Evolutionary conservation across 345 rosid species (phyloP).

Genomic region (Arabidopsis suecica): DNA sequence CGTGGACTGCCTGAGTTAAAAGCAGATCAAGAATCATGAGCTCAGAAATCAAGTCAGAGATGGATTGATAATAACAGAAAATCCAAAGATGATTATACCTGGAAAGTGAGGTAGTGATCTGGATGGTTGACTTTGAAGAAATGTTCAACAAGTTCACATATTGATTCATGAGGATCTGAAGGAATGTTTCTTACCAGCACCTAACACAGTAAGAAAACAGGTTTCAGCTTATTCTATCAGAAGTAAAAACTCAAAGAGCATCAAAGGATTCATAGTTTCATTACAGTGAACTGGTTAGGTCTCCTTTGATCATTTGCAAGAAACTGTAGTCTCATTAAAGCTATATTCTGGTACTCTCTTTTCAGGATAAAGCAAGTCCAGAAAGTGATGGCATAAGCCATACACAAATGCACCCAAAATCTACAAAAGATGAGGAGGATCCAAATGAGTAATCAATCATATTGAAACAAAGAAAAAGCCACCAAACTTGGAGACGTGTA

Average conservation of each 20-base stretch:
- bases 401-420: conserved; percentile 90
- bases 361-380: conserved; percentile 94
- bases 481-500: conserved; percentile 7
- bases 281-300: conserved; percentile 88
- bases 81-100: conserved; percentile 49
- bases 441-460: not conserved
- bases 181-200: conserved; percentile 90
- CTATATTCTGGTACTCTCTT: conserved; percentile 77
- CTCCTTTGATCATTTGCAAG: conserved; percentile 84
- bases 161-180: conserved; percentile 87
- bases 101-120: conserved; percentile 76
- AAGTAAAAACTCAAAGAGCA: not conserved
- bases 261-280: not conserved
- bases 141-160: conserved; percentile 86
- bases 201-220: conserved; percentile 22
- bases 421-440: conserved; percentile 46
- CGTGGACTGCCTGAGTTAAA: conserved; percentile 67
- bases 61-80: conserved; percentile 18
- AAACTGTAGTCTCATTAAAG: conserved; percentile 86
- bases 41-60: conserved; percentile 32
- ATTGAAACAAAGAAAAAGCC: conserved; percentile 7
- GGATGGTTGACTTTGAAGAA: conserved; percentile 94
- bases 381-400: conserved; percentile 86
- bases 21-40: conserved; percentile 31
- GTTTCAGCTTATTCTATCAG: too few species aligned